These are phyloP conservation scores for Trichoderma sp. DNA, from an alignment of 2,329 filamentous ascomycete species.

Conservation along the genomic window DNA sequence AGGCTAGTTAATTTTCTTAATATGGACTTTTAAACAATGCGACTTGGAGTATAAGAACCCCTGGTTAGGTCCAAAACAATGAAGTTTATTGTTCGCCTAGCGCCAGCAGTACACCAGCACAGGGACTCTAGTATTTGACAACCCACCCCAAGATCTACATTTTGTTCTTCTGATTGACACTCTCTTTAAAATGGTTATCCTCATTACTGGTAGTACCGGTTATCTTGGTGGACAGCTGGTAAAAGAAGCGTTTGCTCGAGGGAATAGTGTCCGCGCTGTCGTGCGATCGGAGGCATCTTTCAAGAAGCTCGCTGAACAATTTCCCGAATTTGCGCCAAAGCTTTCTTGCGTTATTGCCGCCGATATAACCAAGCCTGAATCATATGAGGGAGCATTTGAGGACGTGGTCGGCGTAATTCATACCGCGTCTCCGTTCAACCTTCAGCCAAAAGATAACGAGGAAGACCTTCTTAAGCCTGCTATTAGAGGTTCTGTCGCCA, in stretches of 20 bases:
- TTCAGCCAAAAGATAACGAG: conserved; percentile 3
- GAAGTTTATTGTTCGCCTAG: no score
- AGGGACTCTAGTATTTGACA: not conserved
- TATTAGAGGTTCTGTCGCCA: not conserved
- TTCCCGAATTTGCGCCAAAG: not conserved
- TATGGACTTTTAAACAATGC: not conserved
- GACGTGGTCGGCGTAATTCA: not conserved
- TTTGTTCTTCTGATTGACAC: not conserved
- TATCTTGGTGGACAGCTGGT: not conserved
- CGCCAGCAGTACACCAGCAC: no score
- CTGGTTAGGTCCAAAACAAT: not conserved
- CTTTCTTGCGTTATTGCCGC: not conserved
- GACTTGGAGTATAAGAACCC: not conserved
- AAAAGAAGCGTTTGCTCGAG: not conserved
- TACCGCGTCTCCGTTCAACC: conserved; percentile 5
- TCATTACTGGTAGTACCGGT: not conserved
- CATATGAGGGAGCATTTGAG: not conserved
- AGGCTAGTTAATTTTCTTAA: not conserved
- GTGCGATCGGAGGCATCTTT: conserved; percentile 3
- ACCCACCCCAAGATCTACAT: not conserved
- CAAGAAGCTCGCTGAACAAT: not conserved
- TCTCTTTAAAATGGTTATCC: not conserved
- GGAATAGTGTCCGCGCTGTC: not conserved
- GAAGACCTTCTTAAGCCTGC: conserved; percentile 10
- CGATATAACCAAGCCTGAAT: not conserved